Evolutionary conservation across 768 basidiomycete genomes (phyloP), one percentile per base, ranked within the genome.

Genomic region (Ephemerocybe angulata): DNA sequence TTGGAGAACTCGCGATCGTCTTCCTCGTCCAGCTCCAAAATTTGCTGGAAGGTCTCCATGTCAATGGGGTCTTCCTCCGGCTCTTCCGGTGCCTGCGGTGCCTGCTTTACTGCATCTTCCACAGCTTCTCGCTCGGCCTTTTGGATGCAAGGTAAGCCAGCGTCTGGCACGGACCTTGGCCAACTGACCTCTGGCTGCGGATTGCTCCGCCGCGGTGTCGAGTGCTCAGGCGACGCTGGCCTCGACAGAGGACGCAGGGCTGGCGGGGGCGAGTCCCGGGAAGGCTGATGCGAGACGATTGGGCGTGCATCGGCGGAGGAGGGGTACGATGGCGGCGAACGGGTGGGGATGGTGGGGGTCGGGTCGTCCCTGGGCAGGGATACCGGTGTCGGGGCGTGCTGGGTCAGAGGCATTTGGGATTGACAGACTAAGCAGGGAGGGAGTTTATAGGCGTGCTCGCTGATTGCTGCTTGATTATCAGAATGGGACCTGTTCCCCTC

Each of bases 1-100:
- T 73, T 74, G 15, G 88, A 88, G 70, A 98, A 99, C 6, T 87
- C 86, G 53, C 76, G 78, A 4, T 63, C 63, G 12, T 74, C 73
- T 54, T 83, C 88, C n/a, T 93, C 94, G 67, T 93, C 97, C 63
- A 98, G 82, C 50, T 98, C 95, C 59, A 94, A 79, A 59, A 98
- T 84, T 71, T 98, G 96, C 4, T 68, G 62, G 68, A 99, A 93
- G 17, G 81, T 87, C 0, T 87, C 85, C 83, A 85, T 82, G 67
- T 97, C 83, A 64, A 98, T 83, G 33, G 84, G 71, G 19, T 67
- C 68, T 22, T 30, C 33, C 42, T 58, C 28, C 31, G 84, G 71
- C 19, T 67, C 68, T 22, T 30, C 33, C 42, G 56, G 25, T 13
- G 57, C 35, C 33, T 42, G 50, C 53, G 52, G 52, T 38, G 21